A percentile compares a stretch with the other conserved stretches of the same genome.
Conservation (phyloP, 2,329 filamentous ascomycete genomes). For the Parafenestella ontariensis region DNA sequence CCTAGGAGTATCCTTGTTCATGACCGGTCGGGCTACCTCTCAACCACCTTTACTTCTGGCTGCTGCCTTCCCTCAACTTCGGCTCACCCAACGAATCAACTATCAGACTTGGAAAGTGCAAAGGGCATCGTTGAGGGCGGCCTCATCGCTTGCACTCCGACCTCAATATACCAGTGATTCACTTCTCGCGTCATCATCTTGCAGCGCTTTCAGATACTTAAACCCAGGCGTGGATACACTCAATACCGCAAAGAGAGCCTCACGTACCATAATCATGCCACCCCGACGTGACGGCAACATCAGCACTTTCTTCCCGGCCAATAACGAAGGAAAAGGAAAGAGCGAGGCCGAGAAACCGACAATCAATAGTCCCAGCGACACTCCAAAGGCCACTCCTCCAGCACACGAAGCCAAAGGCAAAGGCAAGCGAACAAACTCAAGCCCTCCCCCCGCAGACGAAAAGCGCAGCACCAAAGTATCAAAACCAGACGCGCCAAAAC, state of each 20-base stretch:
- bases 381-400: neutral
- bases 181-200: neutral
- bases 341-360: neutral
- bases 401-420: neutral
- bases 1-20: neutral
- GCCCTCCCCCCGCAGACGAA: constrained; percentile 1
- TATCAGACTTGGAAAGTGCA: neutral
- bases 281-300: constrained; percentile 3
- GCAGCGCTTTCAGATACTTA: neutral
- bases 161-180: neutral
- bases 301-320: constrained; percentile 5
- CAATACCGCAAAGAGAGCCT: neutral
- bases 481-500: neutral
- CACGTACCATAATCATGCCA: neutral
- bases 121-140: neutral
- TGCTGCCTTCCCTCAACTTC: neutral
- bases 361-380: neutral
- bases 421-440: neutral
- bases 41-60: neutral
- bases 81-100: neutral
- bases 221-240: neutral
- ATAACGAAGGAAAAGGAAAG: constrained; percentile 1
- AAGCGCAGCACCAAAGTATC: constrained; percentile 1
- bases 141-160: neutral
- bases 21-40: neutral